phyloP scores from a whole-genome alignment of 306 rosid species.

The Comarum palustre region DNA sequence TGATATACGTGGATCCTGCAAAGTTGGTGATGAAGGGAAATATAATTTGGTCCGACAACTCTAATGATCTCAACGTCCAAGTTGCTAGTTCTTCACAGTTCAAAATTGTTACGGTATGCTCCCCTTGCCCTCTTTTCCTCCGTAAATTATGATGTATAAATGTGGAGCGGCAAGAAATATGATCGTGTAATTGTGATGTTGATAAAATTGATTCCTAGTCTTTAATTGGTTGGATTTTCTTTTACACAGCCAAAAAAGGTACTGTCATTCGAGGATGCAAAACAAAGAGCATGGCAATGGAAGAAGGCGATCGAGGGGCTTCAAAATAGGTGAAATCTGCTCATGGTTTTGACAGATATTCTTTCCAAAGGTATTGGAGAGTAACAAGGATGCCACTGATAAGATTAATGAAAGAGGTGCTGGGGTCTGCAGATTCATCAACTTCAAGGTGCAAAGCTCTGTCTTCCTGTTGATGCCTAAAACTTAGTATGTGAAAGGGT shows the following conservation, averaged over 20 bases:
- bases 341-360: slow-evolving; percentile 34
- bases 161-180: not conserved
- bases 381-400: slow-evolving; percentile 33
- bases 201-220: slow-evolving; percentile 2
- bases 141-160: not conserved
- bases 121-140: slow-evolving; percentile 13
- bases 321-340: slow-evolving; percentile 73
- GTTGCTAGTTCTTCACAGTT: slow-evolving; percentile 75
- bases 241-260: slow-evolving; percentile 87
- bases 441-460: slow-evolving; percentile 32
- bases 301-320: slow-evolving; percentile 97
- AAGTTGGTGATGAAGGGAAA: slow-evolving; percentile 83
- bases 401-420: slow-evolving; percentile 41
- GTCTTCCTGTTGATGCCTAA: slow-evolving; percentile 27
- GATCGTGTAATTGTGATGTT: not conserved
- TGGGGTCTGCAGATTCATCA: slow-evolving; percentile 34
- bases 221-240: slow-evolving; percentile 4
- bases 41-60: slow-evolving; percentile 92
- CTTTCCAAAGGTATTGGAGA: slow-evolving; percentile 42
- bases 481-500: slow-evolving; percentile 23
- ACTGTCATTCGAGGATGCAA: slow-evolving; percentile 78
- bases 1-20: slow-evolving; percentile 92
- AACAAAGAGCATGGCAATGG: slow-evolving; percentile 94
- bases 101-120: slow-evolving; percentile 86
- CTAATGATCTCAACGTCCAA: slow-evolving; percentile 85